phyloP scores from a whole-genome alignment of 2,329 filamentous ascomycete genomes.

The Phyllosticta capitalensis region DNA sequence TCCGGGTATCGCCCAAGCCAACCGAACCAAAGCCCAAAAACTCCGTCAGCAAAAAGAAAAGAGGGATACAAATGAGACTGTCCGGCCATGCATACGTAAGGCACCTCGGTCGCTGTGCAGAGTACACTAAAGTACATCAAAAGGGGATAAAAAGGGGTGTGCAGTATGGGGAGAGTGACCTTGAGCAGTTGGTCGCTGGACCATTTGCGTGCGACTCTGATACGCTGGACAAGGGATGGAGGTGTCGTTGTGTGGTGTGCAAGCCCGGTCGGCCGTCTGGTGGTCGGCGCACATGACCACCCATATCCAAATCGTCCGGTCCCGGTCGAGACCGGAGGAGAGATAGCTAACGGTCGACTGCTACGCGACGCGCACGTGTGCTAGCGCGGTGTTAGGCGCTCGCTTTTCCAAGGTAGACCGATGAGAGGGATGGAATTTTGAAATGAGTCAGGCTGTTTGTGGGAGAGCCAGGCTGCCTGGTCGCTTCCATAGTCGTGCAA shows the following conservation, averaged over 20 bases:
- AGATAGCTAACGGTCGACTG: neutral
- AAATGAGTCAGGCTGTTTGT: neutral
- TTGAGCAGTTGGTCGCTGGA: neutral
- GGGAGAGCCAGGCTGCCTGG: neutral
- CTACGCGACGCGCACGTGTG: neutral
- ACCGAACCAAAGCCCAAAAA: too few species aligned
- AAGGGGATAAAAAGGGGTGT: neutral
- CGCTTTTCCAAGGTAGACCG: neutral
- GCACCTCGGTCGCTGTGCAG: too few species aligned
- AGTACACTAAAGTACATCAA: neutral
- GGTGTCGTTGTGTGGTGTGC: neutral
- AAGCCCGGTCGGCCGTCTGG: neutral
- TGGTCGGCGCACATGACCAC: neutral
- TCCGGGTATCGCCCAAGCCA: too few species aligned
- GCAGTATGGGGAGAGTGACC: neutral
- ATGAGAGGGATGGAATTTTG: neutral
- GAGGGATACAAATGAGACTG: too few species aligned
- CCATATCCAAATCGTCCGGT: neutral
- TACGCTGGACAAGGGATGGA: neutral
- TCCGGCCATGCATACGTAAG: too few species aligned
- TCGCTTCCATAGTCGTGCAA: neutral
- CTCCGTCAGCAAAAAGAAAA: too few species aligned
- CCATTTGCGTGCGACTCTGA: neutral
- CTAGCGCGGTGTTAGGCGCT: neutral
- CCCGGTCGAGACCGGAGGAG: neutral